phyloP scores from a whole-genome alignment of 1,139 yeast genomes.

The Dujonia santamariae region DNA sequence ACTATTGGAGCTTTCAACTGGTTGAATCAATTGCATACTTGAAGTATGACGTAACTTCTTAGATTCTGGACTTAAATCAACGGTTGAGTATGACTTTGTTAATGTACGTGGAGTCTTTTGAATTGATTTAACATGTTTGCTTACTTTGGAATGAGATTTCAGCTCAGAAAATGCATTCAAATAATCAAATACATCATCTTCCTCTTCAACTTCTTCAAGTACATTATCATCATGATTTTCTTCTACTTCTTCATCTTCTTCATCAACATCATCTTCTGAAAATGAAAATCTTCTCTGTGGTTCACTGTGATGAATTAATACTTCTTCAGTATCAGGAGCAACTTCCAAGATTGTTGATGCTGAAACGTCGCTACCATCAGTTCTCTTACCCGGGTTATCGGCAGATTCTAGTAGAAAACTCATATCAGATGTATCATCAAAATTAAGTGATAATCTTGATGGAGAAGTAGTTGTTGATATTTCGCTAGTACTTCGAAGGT shows the following conservation, averaged over 20 bases:
- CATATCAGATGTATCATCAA: not conserved
- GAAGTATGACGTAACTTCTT: not conserved
- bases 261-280: conserved; percentile 2
- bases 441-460: conserved; percentile 6
- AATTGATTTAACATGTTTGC: not conserved
- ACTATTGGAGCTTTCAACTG: too few species aligned
- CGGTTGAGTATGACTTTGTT: not conserved
- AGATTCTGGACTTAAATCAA: not conserved
- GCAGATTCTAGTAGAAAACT: conserved; percentile 2
- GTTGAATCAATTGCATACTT: not conserved
- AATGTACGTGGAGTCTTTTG: not conserved
- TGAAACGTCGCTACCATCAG: too few species aligned
- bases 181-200: conserved; percentile 14
- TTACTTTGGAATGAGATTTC: conserved; percentile 5
- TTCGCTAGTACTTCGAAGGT: conserved; percentile 6
- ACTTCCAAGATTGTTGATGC: not conserved
- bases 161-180: conserved; percentile 15
- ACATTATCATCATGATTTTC: conserved; percentile 12
- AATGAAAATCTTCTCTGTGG: not conserved
- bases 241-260: conserved; percentile 9
- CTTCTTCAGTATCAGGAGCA: too few species aligned
- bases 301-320: too few species aligned
- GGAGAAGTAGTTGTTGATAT: conserved; percentile 6
- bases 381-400: too few species aligned
- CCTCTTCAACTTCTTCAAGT: conserved; percentile 12